These are phyloP conservation scores for Casuarina equisetifolia DNA, from an alignment of 306 rosid genomes.

Conservation along the genomic window DNA sequence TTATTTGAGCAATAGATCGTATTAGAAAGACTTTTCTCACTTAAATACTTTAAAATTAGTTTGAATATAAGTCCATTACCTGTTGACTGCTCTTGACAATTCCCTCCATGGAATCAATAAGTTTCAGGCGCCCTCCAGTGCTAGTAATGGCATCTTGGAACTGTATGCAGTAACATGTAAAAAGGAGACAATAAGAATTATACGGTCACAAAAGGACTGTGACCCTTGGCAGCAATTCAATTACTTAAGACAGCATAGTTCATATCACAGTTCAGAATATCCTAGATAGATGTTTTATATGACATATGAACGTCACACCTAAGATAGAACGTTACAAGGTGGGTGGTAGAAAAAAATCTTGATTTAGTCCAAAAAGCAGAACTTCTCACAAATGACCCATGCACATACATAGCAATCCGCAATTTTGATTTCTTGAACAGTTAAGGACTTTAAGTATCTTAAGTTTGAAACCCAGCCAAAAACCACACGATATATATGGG, in stretches of 20 bases:
- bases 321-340: background rate
- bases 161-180: constrained; percentile 38
- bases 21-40: background rate
- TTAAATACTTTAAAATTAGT: background rate
- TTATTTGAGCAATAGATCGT: background rate
- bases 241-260: background rate
- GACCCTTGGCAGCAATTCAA: background rate
- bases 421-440: background rate
- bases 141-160: constrained; percentile 88
- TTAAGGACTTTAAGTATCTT: background rate
- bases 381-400: background rate
- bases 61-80: constrained; percentile 38
- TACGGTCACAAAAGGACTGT: background rate
- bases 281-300: background rate
- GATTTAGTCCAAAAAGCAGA: background rate
- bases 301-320: background rate
- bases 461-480: background rate
- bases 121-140: constrained; percentile 65
- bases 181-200: constrained; percentile 2
- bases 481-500: background rate
- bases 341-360: background rate
- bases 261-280: background rate
- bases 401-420: background rate
- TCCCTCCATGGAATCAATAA: constrained; percentile 90
- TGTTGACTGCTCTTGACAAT: constrained; percentile 83